These are phyloP conservation scores for Pseudogymnoascus sp. DNA, from an alignment of 2,329 filamentous ascomycete species.

Conservation along the genomic window DNA sequence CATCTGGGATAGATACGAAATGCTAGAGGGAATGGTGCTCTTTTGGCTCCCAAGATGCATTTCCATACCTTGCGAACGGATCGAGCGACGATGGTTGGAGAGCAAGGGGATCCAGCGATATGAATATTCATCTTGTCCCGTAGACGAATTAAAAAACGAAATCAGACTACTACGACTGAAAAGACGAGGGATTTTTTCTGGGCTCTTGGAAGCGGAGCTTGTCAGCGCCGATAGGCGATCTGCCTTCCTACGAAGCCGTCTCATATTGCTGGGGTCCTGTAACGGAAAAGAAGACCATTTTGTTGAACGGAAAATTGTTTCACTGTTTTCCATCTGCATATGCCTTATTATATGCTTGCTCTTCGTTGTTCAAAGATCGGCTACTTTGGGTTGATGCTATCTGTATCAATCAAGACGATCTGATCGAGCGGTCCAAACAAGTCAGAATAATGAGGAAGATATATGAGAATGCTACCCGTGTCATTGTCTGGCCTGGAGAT, in stretches of 20 bases:
- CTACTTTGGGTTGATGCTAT: background rate
- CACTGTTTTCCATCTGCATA: background rate
- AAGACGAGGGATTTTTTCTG: background rate
- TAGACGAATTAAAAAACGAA: background rate
- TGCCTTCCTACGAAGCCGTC: background rate
- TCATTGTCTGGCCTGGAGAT: conserved; percentile 11
- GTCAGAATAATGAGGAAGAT: conserved; percentile 17
- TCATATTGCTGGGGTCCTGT: conserved; percentile 4
- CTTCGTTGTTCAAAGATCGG: background rate
- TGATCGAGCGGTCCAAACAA: conserved; percentile 14
- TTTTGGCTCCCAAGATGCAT: background rate
- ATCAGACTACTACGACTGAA: background rate
- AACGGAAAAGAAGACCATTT: background rate
- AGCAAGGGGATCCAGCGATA: background rate
- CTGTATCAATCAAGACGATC: conserved; percentile 12
- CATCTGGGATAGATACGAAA: background rate
- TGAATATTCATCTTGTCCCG: background rate
- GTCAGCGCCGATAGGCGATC: background rate
- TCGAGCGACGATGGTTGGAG: background rate
- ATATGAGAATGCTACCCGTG: conserved; percentile 14
- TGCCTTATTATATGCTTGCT: background rate
- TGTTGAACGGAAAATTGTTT: background rate
- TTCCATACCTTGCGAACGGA: background rate
- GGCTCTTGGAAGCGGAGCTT: background rate
- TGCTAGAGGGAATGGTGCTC: background rate